Conservation (phyloP, 305 asterid species). For the Solanum hybrid region DNA sequence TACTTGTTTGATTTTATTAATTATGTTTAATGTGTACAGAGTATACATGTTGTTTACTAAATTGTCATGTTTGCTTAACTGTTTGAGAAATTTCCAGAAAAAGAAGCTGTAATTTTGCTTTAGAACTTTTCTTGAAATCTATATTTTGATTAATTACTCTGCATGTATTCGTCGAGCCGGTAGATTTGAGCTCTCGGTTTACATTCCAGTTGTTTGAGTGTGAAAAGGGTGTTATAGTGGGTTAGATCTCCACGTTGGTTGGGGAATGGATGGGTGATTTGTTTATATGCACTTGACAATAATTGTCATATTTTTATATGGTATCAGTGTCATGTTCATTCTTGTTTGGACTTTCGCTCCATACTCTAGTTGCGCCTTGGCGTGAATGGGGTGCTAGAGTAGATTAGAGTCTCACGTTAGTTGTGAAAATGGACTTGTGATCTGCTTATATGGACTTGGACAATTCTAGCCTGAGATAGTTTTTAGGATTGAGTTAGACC, state of each 20-base stretch:
- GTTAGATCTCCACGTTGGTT: not conserved
- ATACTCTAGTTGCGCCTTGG: not conserved
- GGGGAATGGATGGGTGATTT: not conserved
- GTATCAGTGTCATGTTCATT: not conserved
- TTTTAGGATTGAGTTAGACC: not conserved
- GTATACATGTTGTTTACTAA: not conserved
- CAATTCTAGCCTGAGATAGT: not conserved
- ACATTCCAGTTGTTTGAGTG: not conserved
- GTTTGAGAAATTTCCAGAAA: not conserved
- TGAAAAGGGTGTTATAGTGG: not conserved
- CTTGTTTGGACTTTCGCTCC: not conserved
- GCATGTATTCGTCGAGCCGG: not conserved
- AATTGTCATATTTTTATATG: not conserved
- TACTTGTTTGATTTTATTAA: not conserved
- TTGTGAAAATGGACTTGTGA: not conserved
- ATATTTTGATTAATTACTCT: not conserved
- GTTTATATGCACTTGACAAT: not conserved
- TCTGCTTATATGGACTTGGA: too few species aligned
- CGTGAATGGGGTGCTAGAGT: not conserved
- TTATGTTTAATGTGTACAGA: not conserved
- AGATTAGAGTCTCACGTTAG: not conserved
- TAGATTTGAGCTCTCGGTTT: not conserved
- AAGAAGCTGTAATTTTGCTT: not conserved
- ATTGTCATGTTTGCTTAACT: not conserved
- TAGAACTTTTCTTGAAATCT: not conserved